Conservation (phyloP, 768 basidiomycete species). For the Boletus rubescentipes region DNA sequence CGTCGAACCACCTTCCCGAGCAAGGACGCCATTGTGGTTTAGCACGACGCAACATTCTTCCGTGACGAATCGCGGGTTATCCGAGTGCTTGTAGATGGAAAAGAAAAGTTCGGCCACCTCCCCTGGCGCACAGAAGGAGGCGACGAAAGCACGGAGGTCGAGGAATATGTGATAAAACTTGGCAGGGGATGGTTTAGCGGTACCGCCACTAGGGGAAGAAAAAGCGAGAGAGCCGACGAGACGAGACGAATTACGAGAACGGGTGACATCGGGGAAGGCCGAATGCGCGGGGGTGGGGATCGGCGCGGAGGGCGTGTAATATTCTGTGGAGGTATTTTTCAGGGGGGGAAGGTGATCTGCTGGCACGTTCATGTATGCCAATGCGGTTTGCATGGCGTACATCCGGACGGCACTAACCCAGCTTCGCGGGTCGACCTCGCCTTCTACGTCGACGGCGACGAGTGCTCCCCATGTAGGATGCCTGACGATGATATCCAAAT, state of each 20-base stretch:
- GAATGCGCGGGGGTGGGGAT: slow-evolving; percentile 66
- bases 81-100: slow-evolving; percentile 85
- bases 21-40: slow-evolving; percentile 87
- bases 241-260: slow-evolving; percentile 33
- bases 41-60: slow-evolving; percentile 91
- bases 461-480: slow-evolving; percentile 90
- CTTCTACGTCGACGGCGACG: slow-evolving; percentile 87
- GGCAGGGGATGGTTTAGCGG: slow-evolving; percentile 42
- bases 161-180: slow-evolving; percentile 90
- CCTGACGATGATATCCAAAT: slow-evolving; percentile 92
- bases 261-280: slow-evolving; percentile 58
- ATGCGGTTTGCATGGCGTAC: slow-evolving; percentile 85
- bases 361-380: slow-evolving; percentile 70
- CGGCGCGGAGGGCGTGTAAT: slow-evolving; percentile 39
- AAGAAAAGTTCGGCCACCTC: slow-evolving; percentile 94
- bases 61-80: slow-evolving; percentile 76
- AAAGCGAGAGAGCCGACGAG: slow-evolving; percentile 36
- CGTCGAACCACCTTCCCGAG: slow-evolving; percentile 67
- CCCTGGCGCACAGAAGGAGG: slow-evolving; percentile 84
- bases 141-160: slow-evolving; percentile 90
- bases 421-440: slow-evolving; percentile 73
- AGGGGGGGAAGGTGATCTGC: slow-evolving; percentile 38
- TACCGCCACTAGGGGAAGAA: slow-evolving; percentile 3
- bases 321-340: slow-evolving; percentile 42
- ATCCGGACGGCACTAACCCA: slow-evolving; percentile 90